Evolutionary conservation across 148 eudicot species (phyloP).

Genomic region (Rhododendron simsii): DNA sequence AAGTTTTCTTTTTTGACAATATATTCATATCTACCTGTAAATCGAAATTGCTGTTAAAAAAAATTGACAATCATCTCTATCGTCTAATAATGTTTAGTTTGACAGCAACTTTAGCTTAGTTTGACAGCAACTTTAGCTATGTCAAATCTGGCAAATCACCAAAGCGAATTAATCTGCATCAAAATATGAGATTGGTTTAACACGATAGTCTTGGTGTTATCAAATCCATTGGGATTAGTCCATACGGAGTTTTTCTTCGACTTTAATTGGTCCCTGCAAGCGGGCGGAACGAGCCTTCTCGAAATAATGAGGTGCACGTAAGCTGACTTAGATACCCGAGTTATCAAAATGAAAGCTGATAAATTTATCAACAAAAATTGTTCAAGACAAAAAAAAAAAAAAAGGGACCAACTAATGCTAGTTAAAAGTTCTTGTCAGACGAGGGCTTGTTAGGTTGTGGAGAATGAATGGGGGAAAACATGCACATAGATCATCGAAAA

Average conservation of each 20-base stretch:
- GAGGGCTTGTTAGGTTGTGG: background rate
- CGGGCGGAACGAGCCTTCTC: too few relatives aligned
- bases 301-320: too few relatives aligned
- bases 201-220: background rate
- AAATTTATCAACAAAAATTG: background rate
- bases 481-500: background rate
- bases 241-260: too few relatives aligned
- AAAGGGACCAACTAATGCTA: background rate
- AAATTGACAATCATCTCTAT: too few relatives aligned
- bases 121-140: background rate
- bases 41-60: background rate
- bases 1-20: too few relatives aligned
- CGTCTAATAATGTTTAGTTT: too few relatives aligned
- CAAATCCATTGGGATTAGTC: background rate
- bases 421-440: background rate
- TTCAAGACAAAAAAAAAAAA: background rate
- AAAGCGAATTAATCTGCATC: background rate
- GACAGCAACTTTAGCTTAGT: background rate
- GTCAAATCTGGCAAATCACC: background rate
- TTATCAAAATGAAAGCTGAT: too few relatives aligned
- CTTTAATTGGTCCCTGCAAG: too few relatives aligned
- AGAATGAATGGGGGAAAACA: background rate
- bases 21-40: background rate
- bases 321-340: too few relatives aligned
- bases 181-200: background rate